phyloP scores from a whole-genome alignment of 345 rosid species.

The Turnera subulata region DNA sequence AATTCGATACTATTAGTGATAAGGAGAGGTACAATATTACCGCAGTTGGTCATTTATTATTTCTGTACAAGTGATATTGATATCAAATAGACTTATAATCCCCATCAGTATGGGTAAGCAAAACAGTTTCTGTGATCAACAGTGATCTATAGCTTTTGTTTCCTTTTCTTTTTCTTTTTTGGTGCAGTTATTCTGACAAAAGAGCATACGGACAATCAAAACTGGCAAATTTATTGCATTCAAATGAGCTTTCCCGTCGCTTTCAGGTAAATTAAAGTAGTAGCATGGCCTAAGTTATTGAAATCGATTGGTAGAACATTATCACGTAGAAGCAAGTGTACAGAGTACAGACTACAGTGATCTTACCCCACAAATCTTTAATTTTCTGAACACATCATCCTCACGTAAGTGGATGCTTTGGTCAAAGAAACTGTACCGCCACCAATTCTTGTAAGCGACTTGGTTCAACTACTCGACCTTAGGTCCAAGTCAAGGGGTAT shows the following conservation, averaged over 20 bases:
- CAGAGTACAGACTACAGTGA: too few species aligned
- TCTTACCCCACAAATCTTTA: too few species aligned
- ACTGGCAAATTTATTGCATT: conserved; percentile 81
- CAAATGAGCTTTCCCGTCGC: conserved; percentile 81
- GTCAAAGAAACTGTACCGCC: too few species aligned
- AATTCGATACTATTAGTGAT: conserved; percentile 52
- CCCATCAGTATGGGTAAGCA: neutral
- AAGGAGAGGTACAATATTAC: conserved; percentile 26
- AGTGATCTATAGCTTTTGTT: too few species aligned
- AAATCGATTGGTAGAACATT: too few species aligned
- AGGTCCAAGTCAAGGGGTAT: too few species aligned
- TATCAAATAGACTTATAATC: neutral
- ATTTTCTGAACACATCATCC: too few species aligned
- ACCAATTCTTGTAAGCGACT: too few species aligned
- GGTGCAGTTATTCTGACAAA: conserved; percentile 68
- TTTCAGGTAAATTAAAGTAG: conserved; percentile 44
- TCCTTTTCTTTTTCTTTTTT: neutral
- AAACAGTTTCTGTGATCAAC: neutral
- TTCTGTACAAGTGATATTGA: neutral
- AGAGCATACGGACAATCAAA: conserved; percentile 94
- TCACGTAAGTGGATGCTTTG: too few species aligned
- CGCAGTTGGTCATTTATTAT: neutral
- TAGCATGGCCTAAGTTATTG: too few species aligned
- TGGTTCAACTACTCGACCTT: too few species aligned
- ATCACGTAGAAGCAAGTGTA: too few species aligned